These are phyloP conservation scores for Neocucurbitaria cava DNA, from an alignment of 2,329 filamentous ascomycete genomes.

Conservation along the genomic window DNA sequence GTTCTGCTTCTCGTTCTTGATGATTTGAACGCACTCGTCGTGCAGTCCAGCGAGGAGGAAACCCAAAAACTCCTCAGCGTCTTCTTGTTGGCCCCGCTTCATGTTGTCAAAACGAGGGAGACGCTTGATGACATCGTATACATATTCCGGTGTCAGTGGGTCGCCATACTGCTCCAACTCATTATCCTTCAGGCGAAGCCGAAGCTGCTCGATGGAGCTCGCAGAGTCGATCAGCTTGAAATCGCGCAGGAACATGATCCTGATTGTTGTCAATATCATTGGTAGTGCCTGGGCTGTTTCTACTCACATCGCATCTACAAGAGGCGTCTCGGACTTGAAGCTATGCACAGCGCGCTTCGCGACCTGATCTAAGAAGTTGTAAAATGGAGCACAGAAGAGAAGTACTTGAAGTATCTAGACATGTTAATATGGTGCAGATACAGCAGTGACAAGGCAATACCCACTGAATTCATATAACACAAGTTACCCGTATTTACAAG, in stretches of 20 bases:
- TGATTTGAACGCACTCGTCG: slow-evolving; percentile 85
- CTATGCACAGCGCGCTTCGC: slow-evolving; percentile 83
- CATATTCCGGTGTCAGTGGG: slow-evolving; percentile 89
- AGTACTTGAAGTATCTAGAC: slow-evolving; percentile 91
- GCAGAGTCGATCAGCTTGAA: slow-evolving; percentile 87
- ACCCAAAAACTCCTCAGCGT: slow-evolving; percentile 95
- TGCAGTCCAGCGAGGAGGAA: slow-evolving; percentile 92
- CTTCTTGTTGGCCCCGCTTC: slow-evolving; percentile 96
- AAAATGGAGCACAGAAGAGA: slow-evolving; percentile 92
- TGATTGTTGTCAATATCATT: slow-evolving; percentile 41
- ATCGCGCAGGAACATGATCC: slow-evolving; percentile 95
- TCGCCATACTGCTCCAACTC: slow-evolving; percentile 92
- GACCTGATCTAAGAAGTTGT: slow-evolving; percentile 88
- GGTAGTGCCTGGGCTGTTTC: not conserved
- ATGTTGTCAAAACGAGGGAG: slow-evolving; percentile 90
- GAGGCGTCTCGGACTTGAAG: slow-evolving; percentile 92
- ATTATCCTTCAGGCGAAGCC: slow-evolving; percentile 75
- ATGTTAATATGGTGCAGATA: slow-evolving; percentile 38
- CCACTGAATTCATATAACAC: slow-evolving; percentile 99
- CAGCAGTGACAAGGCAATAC: slow-evolving; percentile 42
- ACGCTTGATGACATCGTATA: slow-evolving; percentile 89
- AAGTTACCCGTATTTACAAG: slow-evolving; percentile 98
- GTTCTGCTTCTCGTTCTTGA: slow-evolving; percentile 60
- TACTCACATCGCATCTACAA: slow-evolving; percentile 92
- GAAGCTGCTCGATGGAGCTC: slow-evolving; percentile 74